Percentiles rank a stretch among this genome's conserved stretches.
phyloP scores from a whole-genome alignment of 768 basidiomycete species.

The Gloeopeniophorella convolvens region DNA sequence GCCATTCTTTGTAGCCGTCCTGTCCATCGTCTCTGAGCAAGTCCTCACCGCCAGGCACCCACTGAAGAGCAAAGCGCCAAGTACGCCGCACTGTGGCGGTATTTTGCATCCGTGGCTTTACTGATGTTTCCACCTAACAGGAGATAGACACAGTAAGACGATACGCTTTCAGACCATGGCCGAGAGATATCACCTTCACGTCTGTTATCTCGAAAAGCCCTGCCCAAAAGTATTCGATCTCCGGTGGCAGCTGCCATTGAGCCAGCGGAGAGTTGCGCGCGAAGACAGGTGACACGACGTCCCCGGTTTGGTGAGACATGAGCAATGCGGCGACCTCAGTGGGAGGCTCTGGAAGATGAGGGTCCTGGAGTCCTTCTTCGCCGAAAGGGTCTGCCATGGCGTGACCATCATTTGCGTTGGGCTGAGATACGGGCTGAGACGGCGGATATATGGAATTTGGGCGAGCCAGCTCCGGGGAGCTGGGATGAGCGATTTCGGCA shows the following conservation, averaged over 20 bases:
- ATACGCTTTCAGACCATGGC: neutral
- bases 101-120: neutral
- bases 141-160: constrained; percentile 2
- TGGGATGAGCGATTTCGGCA: neutral
- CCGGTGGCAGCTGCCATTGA: constrained; percentile 17
- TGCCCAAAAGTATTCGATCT: constrained; percentile 17
- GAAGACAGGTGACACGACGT: constrained; percentile 7
- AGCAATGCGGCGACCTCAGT: constrained; percentile 10
- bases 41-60: constrained; percentile 19
- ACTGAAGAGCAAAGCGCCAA: constrained; percentile 16
- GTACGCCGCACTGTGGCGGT: neutral
- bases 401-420: neutral
- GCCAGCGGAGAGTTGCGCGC: constrained; percentile 17
- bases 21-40: constrained; percentile 9
- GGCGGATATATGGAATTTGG: neutral
- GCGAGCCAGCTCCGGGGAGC: neutral
- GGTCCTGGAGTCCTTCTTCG: neutral
- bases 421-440: neutral
- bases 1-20: constrained; percentile 6
- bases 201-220: constrained; percentile 15
- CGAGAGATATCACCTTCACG: constrained; percentile 11
- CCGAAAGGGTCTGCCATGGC: neutral
- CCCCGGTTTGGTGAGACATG: neutral
- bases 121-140: constrained; percentile 8
- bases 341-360: constrained; percentile 6